Conservation (phyloP, 1,139 yeast species). For the Suhomyces guaymorum region DNA sequence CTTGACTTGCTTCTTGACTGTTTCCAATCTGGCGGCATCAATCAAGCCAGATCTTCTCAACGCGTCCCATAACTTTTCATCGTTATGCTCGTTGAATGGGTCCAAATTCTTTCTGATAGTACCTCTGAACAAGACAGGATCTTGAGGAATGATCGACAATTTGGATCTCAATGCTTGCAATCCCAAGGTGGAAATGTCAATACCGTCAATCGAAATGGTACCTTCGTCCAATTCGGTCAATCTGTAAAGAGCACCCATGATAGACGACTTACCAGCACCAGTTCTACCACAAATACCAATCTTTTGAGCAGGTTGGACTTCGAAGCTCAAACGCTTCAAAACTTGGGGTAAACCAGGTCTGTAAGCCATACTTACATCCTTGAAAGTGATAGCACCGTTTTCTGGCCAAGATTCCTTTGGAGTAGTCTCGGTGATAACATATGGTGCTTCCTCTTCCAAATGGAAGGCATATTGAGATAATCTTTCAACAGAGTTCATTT, state of each 20-base stretch:
- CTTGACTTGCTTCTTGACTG: constrained; percentile 24
- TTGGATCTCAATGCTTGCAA: constrained; percentile 58
- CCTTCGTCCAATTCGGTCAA: constrained; percentile 59
- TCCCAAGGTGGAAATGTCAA: constrained; percentile 59
- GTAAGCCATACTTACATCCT: constrained; percentile 63
- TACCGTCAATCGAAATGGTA: constrained; percentile 54
- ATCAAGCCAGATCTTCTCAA: constrained; percentile 64
- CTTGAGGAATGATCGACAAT: constrained; percentile 76
- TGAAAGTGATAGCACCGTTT: constrained; percentile 54
- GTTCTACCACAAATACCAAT: constrained; percentile 80
- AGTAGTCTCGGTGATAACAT: constrained; percentile 44
- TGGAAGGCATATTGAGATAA: constrained; percentile 63
- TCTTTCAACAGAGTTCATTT: constrained; percentile 86
- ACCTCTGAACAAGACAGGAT: constrained; percentile 71
- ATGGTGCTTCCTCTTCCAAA: constrained; percentile 43
- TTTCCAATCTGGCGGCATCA: constrained; percentile 35
- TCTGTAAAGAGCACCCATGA: constrained; percentile 66
- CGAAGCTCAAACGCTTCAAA: constrained; percentile 52
- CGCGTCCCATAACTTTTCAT: constrained; percentile 52
- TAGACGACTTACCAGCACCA: constrained; percentile 77
- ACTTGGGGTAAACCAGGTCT: constrained; percentile 77
- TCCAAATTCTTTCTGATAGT: constrained; percentile 65
- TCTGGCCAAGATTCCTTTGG: constrained; percentile 53
- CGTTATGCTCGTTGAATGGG: constrained; percentile 56
- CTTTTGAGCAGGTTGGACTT: constrained; percentile 55